Evolutionary conservation across 495 filamentous ascomycete species (phyloP), one percentile per base, ranked within the genome.

Genomic region (Xylaria scruposa): DNA sequence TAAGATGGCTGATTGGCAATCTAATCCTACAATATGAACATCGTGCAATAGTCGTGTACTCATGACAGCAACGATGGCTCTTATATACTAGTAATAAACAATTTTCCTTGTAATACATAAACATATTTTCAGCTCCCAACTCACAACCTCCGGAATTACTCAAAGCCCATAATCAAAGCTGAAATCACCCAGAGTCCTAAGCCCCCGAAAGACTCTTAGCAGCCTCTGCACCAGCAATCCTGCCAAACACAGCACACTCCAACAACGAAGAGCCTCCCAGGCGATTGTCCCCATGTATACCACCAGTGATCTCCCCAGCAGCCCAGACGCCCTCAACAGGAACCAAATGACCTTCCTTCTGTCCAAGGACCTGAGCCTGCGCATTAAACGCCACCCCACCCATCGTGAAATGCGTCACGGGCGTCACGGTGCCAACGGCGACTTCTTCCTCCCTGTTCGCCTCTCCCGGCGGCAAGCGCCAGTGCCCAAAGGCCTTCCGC

Each of bases 351-450:
- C 71, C 74, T 1, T 71, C 79, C 1, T 81, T 70, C 36, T 60
- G 12, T 12, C 76, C 75, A 13, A 88, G 68, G 12, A 88, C 80
- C 69, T 83, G 81, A 3, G 78, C 77, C 33, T 79, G 73, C 59
- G 81, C 74, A 71, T 87, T 83, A 61, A 88, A 83, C 7, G 83
- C 78, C 19, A 82, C 85, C 5, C 87, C 87, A 9, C 87, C 86
- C 87, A 89, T 89, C 19, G 87, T 89, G 68, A 89, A 91, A 68
- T 91, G 89, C 17, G 86, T 81, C 1, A 90, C 87, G 0, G 89
- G 89, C 60, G 89, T 91, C 4, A 91, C 85, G 17, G 75, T 80
- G 7, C 88, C 89, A 0, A 90, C 78, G 72, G 83, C 88, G 0
- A 89, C 83, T 61, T 86, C 82, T 0, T 83, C 81, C 0, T 88